Evolutionary conservation across 75 land plant species (phyloP).

Genomic region (Azolla pinnata): DNA sequence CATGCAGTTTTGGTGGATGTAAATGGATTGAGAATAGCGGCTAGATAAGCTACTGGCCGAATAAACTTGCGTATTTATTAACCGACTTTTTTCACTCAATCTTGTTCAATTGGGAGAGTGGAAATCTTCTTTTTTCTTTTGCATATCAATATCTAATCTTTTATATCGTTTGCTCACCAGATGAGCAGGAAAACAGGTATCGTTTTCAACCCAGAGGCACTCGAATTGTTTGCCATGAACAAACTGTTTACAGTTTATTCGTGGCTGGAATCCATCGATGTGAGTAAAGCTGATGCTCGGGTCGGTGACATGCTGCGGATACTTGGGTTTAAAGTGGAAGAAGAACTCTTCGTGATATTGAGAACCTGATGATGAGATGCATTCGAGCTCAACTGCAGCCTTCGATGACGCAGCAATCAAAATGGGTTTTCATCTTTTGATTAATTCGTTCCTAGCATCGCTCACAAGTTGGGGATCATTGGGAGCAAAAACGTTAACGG

Average conservation of each 20-base stretch:
- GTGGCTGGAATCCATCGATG: constrained; percentile 51
- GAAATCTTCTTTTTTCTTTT: not conserved
- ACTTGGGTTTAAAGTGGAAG: constrained; percentile 73
- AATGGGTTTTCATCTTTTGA: no score
- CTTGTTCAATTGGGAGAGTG: not conserved
- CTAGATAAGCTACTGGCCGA: not conserved
- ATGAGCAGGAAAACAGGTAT: constrained; percentile 68
- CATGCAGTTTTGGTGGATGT: not conserved
- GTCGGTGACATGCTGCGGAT: constrained; percentile 67
- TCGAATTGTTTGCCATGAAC: constrained; percentile 73
- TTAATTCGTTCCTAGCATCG: no score
- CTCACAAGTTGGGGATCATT: no score
- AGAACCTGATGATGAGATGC: no score
- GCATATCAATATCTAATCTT: not conserved
- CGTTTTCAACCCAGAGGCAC: constrained; percentile 82
- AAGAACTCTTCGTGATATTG: constrained; percentile 53
- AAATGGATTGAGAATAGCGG: not conserved
- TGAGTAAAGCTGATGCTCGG: constrained; percentile 52
- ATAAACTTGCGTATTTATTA: not conserved
- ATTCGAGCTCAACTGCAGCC: no score
- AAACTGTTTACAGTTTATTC: constrained; percentile 58
- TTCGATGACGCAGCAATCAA: no score
- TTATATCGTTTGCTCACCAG: constrained; percentile 25
- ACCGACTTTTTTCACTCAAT: not conserved
- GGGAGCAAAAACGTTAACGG: no score